phyloP scores from a whole-genome alignment of 225 moss, liverwort and hornwort genomes.

The Anthoceros angustus region DNA sequence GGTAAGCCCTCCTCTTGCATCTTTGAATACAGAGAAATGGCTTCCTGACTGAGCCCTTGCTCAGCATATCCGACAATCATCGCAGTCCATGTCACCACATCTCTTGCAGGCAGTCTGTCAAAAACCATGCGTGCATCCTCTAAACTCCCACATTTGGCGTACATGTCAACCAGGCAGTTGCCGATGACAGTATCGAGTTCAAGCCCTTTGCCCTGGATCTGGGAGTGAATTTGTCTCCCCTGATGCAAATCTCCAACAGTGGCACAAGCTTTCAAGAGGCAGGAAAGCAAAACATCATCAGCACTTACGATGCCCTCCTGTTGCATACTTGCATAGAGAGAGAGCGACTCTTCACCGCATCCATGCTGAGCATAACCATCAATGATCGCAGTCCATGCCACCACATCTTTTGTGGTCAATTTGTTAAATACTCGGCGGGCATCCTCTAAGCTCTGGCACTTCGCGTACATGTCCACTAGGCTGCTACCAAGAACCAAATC shows the following conservation, averaged over 20 bases:
- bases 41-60: too few species aligned
- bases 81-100: neutral
- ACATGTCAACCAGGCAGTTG: neutral
- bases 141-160: neutral
- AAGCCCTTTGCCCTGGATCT: neutral
- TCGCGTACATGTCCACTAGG: neutral
- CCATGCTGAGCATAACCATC: neutral
- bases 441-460: neutral
- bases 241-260: neutral
- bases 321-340: neutral
- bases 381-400: neutral
- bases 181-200: neutral
- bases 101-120: neutral
- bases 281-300: neutral
- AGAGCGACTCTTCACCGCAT: neutral
- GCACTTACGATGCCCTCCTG: neutral
- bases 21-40: too few species aligned
- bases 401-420: neutral
- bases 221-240: neutral
- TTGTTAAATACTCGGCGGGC: neutral
- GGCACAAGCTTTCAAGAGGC: neutral
- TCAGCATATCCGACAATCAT: neutral
- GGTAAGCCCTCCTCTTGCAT: too few species aligned
- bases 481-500: neutral
- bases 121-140: neutral